A percentile compares a stretch with the other conserved stretches of the same genome.
Conservation (phyloP, 805 yeast species). For the Saccharomycopsis sp. region DNA sequence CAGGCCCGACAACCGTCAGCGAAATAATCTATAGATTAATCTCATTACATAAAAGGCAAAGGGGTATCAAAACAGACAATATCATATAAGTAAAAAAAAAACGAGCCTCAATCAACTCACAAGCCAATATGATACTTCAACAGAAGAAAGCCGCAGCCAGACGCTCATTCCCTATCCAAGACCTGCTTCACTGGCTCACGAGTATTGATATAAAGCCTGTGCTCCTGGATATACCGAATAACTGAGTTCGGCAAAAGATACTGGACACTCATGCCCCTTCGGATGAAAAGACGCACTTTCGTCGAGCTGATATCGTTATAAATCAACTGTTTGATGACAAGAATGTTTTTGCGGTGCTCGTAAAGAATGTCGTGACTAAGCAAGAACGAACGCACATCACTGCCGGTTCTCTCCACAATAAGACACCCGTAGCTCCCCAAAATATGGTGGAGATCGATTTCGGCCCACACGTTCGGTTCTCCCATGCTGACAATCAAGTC, state of each 20-base stretch:
- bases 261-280: slow-evolving; percentile 96
- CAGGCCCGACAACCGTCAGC: no score
- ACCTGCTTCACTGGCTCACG: slow-evolving; percentile 95
- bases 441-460: slow-evolving; percentile 88
- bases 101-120: no score
- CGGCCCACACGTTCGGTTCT: slow-evolving; percentile 99
- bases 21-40: no score
- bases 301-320: slow-evolving; percentile 96
- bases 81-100: no score
- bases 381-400: slow-evolving; percentile 89
- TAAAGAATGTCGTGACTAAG: slow-evolving; percentile 95
- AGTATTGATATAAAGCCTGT: slow-evolving; percentile 74
- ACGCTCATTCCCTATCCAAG: slow-evolving; percentile 32
- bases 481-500: slow-evolving; percentile 98
- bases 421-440: slow-evolving; percentile 94
- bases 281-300: slow-evolving; percentile 82
- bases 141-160: no score
- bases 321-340: slow-evolving; percentile 91
- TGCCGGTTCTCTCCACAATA: slow-evolving; percentile 93
- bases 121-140: no score
- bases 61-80: no score
- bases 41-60: no score
- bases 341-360: slow-evolving; percentile 86
- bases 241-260: slow-evolving; percentile 90
- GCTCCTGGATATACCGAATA: slow-evolving; percentile 90